Conservation (phyloP, 495 filamentous ascomycete genomes). For the Neurospora pannonica region DNA sequence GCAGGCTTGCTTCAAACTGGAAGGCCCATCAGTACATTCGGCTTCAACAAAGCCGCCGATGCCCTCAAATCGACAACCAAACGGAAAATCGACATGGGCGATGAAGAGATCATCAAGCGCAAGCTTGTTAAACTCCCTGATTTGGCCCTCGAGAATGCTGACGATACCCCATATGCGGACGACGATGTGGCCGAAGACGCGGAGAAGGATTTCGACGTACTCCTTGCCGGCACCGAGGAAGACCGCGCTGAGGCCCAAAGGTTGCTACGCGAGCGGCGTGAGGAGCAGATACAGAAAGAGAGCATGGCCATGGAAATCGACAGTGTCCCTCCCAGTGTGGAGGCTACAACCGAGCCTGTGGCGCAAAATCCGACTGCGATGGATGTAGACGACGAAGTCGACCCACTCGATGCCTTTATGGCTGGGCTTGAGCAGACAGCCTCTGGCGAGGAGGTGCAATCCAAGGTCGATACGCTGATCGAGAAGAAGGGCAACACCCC, state of each 20-base stretch:
- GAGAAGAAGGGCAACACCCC: slow-evolving; percentile 41
- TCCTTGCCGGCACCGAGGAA: slow-evolving; percentile 64
- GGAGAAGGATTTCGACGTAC: slow-evolving; percentile 61
- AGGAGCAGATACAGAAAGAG: slow-evolving; percentile 38
- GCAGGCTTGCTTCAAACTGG: slow-evolving; percentile 21
- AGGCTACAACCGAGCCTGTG: background rate
- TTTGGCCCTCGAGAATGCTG: slow-evolving; percentile 54
- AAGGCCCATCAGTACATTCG: slow-evolving; percentile 65
- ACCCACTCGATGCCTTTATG: slow-evolving; percentile 97
- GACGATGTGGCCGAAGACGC: slow-evolving; percentile 50
- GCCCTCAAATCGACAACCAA: slow-evolving; percentile 58
- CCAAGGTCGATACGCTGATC: background rate
- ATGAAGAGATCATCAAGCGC: slow-evolving; percentile 75
- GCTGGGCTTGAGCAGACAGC: slow-evolving; percentile 47
- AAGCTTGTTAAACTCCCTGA: slow-evolving; percentile 83
- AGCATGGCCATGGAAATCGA: slow-evolving; percentile 46
- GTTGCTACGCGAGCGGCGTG: slow-evolving; percentile 49
- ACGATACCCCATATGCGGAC: slow-evolving; percentile 48
- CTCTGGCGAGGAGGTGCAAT: slow-evolving; percentile 3
- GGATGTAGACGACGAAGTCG: slow-evolving; percentile 66
- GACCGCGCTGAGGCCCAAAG: slow-evolving; percentile 77
- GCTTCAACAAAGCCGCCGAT: slow-evolving; percentile 62
- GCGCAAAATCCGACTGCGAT: slow-evolving; percentile 19
- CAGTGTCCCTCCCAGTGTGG: slow-evolving; percentile 1
- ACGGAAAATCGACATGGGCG: slow-evolving; percentile 71